These are phyloP conservation scores for Phoma herbarum DNA, from an alignment of 2,329 filamentous ascomycete species.

Conservation along the genomic window DNA sequence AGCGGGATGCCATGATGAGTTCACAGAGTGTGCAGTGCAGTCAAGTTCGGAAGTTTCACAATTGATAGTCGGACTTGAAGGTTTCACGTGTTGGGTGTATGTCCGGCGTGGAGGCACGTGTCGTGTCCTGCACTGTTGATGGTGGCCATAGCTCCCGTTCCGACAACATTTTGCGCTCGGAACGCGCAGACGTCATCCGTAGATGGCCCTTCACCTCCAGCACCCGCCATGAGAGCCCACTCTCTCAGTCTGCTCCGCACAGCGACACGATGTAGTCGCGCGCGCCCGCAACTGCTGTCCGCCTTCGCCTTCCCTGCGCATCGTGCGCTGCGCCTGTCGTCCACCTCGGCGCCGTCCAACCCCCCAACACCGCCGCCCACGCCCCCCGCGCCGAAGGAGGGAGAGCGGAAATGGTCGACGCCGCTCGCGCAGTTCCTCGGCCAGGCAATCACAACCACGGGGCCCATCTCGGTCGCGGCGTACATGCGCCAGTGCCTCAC, in stretches of 20 bases:
- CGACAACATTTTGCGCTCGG: conserved; percentile 39
- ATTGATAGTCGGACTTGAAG: no score
- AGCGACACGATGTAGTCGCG: conserved; percentile 30
- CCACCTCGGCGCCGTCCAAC: conserved; percentile 26
- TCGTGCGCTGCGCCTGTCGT: conserved; percentile 51
- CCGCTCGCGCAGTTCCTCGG: conserved; percentile 87
- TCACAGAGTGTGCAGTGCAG: no score
- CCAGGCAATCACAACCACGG: conserved; percentile 86
- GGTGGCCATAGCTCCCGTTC: conserved; percentile 48
- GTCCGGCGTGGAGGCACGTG: conserved; percentile 4
- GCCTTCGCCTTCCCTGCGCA: conserved; percentile 18
- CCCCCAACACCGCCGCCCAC: conserved; percentile 25
- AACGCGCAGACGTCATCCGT: conserved; percentile 42
- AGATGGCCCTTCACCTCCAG: conserved; percentile 33
- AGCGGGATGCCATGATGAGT: conserved; percentile 71
- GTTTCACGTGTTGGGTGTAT: background rate
- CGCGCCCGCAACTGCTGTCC: conserved; percentile 16
- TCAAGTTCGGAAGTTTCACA: no score
- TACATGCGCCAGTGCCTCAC: conserved; percentile 99
- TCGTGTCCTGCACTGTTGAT: conserved; percentile 2
- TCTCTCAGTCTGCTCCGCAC: conserved; percentile 39
- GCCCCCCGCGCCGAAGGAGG: conserved; percentile 24
- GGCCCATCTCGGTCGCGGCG: conserved; percentile 87
- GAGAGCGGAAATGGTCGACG: conserved; percentile 79
- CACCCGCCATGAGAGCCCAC: conserved; percentile 42